These are phyloP conservation scores for Claviceps digitariae DNA, from an alignment of 2,329 filamentous ascomycete genomes.

Conservation along the genomic window DNA sequence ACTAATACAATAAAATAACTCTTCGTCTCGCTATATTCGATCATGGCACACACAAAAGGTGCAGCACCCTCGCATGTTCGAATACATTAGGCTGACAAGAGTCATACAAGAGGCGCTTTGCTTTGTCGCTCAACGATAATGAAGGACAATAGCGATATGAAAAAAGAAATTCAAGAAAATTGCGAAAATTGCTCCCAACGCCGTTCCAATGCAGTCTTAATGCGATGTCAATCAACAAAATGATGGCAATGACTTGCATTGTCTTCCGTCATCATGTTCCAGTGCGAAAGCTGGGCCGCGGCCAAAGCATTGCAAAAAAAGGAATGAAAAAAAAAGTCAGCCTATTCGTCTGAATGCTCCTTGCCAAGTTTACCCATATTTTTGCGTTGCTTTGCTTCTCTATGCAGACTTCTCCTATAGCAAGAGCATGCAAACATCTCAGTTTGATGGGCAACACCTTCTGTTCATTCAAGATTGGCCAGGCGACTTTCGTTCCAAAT, in stretches of 20 bases:
- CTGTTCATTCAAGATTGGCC: neutral
- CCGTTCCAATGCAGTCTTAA: slow-evolving; percentile 6
- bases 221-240: slow-evolving; percentile 1
- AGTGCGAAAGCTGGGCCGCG: neutral
- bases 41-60: neutral
- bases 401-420: neutral
- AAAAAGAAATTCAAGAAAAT: neutral
- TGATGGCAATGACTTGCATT: neutral
- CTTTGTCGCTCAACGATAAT: neutral
- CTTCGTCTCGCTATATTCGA: neutral
- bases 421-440: neutral
- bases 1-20: no score
- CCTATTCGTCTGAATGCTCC: neutral
- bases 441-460: neutral
- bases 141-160: neutral
- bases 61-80: neutral
- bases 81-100: neutral
- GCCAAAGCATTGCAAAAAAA: slow-evolving; percentile 2
- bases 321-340: neutral
- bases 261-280: neutral
- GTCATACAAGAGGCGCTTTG: neutral
- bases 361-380: no score
- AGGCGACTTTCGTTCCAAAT: neutral
- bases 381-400: neutral
- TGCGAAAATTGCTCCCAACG: slow-evolving; percentile 2